Evolutionary conservation across 2,329 filamentous ascomycete genomes (phyloP).

Genomic region (Hypoxylon sp.): DNA sequence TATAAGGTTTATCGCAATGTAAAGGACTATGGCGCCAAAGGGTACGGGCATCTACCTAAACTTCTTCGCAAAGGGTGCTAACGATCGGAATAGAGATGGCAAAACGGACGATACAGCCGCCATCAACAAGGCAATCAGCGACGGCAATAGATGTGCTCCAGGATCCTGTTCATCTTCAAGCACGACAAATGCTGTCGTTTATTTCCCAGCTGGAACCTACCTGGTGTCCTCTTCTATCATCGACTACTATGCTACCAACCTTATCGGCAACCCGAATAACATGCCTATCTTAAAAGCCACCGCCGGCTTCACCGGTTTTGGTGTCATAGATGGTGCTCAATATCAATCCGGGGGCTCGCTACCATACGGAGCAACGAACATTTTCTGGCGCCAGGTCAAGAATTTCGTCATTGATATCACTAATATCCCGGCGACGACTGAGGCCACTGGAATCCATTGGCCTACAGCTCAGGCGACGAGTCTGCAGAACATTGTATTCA

Average conservation of each 20-base stretch:
- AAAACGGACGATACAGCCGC: constrained; percentile 49
- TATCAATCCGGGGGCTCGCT: constrained; percentile 52
- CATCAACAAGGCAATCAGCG: constrained; percentile 49
- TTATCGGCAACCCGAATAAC: constrained; percentile 57
- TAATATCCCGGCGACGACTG: constrained; percentile 54
- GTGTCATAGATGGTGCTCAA: constrained; percentile 58
- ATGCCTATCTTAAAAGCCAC: constrained; percentile 64
- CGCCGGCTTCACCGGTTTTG: constrained; percentile 56
- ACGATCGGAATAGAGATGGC: constrained; percentile 36
- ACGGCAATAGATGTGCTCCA: constrained; percentile 42
- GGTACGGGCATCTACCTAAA: constrained; percentile 23
- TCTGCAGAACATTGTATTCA: constrained; percentile 66
- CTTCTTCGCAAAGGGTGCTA: neutral
- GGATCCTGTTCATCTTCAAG: constrained; percentile 40
- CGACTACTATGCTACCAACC: constrained; percentile 81
- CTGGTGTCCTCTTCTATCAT: constrained; percentile 74
- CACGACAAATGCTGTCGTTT: constrained; percentile 45
- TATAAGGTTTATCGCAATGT: constrained; percentile 51
- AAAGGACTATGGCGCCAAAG: constrained; percentile 49
- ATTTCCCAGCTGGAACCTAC: constrained; percentile 67
- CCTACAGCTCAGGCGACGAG: constrained; percentile 71
- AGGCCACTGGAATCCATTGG: constrained; percentile 70
- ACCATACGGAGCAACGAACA: constrained; percentile 64
- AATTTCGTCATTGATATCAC: constrained; percentile 67
- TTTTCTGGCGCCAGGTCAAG: constrained; percentile 65